Evolutionary conservation across 768 basidiomycete species (phyloP).

Genomic region (Polyporus arcularius): DNA sequence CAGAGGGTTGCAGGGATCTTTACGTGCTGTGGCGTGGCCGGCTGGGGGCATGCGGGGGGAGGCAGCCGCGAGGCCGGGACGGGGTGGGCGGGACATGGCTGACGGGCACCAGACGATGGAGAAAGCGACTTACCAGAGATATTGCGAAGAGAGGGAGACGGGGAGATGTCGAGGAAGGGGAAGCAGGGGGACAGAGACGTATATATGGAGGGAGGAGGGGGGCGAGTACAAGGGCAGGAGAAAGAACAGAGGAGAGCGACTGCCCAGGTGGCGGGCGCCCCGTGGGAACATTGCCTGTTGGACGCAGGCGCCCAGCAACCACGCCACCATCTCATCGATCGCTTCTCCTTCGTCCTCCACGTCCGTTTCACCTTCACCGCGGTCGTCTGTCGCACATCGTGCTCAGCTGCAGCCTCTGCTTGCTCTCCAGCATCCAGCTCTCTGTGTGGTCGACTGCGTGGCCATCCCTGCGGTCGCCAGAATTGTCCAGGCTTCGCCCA

Average conservation of each 20-base stretch:
- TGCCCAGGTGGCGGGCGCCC: constrained; percentile 24
- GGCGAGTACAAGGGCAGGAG: constrained; percentile 26
- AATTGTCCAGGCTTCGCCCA: neutral
- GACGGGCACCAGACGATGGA: constrained; percentile 11
- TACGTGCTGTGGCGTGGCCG: constrained; percentile 8
- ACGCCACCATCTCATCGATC: constrained; percentile 13
- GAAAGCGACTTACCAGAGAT: too few relatives aligned
- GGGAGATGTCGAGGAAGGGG: constrained; percentile 17
- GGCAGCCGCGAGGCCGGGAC: constrained; percentile 21
- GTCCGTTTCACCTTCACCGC: neutral
- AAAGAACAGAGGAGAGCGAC: constrained; percentile 31
- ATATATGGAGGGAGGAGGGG: constrained; percentile 13
- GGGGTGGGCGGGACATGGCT: constrained; percentile 11
- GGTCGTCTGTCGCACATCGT: neutral
- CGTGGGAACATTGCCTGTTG: constrained; percentile 21
- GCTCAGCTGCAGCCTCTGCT: too few relatives aligned
- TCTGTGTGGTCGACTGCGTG: neutral
- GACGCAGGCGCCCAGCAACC: constrained; percentile 2
- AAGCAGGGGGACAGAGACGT: constrained; percentile 24
- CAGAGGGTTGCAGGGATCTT: too few relatives aligned
- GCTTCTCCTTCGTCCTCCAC: neutral
- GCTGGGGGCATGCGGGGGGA: constrained; percentile 11
- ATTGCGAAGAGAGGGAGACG: constrained; percentile 11
- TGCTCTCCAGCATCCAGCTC: too few relatives aligned
- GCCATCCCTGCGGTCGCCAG: neutral